Evolutionary conservation across 2,329 filamentous ascomycete genomes (phyloP).

Genomic region (Colletotrichum sp.): DNA sequence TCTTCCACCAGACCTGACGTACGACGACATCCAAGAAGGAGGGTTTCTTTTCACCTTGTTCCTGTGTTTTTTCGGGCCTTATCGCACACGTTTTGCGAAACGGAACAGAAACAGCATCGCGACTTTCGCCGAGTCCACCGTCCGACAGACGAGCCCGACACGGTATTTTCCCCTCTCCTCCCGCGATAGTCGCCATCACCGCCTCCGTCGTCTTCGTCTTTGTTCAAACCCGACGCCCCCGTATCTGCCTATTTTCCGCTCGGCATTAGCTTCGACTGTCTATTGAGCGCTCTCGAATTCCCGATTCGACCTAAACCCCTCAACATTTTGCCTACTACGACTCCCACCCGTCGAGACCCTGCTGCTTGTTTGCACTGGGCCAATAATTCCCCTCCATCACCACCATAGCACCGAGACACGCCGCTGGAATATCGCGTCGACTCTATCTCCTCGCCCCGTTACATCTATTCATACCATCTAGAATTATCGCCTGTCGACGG

Average conservation of each 20-base stretch:
- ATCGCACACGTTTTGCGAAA: slow-evolving; percentile 12
- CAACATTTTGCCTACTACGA: background rate
- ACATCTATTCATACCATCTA: background rate
- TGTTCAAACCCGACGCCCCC: background rate
- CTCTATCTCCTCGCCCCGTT: background rate
- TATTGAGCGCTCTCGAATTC: background rate
- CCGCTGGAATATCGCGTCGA: background rate
- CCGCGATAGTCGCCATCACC: slow-evolving; percentile 5
- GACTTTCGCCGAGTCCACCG: background rate
- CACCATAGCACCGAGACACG: background rate
- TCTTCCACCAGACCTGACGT: background rate
- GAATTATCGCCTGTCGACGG: slow-evolving; percentile 2
- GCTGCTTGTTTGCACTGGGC: background rate
- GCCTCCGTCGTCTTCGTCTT: background rate
- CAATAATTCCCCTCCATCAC: background rate
- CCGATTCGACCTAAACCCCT: background rate
- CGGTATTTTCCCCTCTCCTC: background rate
- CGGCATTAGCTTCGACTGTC: background rate
- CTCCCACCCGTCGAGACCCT: background rate
- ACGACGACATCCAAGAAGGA: background rate
- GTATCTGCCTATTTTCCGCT: background rate
- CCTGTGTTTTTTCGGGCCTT: background rate
- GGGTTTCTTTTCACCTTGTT: background rate
- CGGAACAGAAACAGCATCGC: slow-evolving; percentile 11
- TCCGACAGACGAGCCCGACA: background rate